Conservation (phyloP, 768 basidiomycete genomes). For the Punctularia strigosozonata region DNA sequence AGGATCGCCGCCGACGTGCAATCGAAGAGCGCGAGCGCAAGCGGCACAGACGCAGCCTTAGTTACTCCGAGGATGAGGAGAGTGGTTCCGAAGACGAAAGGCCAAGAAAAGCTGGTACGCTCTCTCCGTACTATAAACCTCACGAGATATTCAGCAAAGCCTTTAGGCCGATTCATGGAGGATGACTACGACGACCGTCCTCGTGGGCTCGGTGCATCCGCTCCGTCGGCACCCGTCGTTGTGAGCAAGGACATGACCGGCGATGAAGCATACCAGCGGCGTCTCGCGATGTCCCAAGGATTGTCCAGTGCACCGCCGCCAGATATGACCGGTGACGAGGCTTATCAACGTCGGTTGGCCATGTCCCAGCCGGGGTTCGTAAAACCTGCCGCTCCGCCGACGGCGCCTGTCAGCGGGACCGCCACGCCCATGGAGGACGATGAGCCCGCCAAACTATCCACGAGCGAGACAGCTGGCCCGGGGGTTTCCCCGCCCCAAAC, state of each 20-base stretch:
- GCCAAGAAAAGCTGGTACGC: slow-evolving; percentile 54
- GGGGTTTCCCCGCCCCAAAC: too few relatives aligned
- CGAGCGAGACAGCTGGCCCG: too few relatives aligned
- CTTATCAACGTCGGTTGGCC: slow-evolving; percentile 48
- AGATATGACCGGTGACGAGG: slow-evolving; percentile 53
- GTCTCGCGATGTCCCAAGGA: slow-evolving; percentile 11
- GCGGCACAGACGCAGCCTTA: slow-evolving; percentile 30
- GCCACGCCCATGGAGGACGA: slow-evolving; percentile 40
- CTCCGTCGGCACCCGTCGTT: slow-evolving; percentile 20
- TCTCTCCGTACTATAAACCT: neutral
- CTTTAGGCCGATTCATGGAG: slow-evolving; percentile 30
- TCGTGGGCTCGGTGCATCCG: slow-evolving; percentile 15
- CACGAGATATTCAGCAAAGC: slow-evolving; percentile 5
- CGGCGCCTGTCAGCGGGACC: slow-evolving; percentile 16
- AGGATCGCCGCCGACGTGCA: slow-evolving; percentile 53
- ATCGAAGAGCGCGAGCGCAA: slow-evolving; percentile 33
- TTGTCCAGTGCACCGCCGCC: slow-evolving; percentile 4
- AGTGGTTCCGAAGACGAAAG: slow-evolving; percentile 56
- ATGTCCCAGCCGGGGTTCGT: slow-evolving; percentile 32
- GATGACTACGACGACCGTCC: slow-evolving; percentile 31
- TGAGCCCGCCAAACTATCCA: too few relatives aligned
- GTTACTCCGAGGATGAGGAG: slow-evolving; percentile 55
- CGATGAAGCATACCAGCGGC: slow-evolving; percentile 18
- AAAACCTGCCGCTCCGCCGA: slow-evolving; percentile 13
- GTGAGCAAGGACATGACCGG: slow-evolving; percentile 8